Conservation (phyloP, 2,329 filamentous ascomycete species). For the Nectriaceae sp. region DNA sequence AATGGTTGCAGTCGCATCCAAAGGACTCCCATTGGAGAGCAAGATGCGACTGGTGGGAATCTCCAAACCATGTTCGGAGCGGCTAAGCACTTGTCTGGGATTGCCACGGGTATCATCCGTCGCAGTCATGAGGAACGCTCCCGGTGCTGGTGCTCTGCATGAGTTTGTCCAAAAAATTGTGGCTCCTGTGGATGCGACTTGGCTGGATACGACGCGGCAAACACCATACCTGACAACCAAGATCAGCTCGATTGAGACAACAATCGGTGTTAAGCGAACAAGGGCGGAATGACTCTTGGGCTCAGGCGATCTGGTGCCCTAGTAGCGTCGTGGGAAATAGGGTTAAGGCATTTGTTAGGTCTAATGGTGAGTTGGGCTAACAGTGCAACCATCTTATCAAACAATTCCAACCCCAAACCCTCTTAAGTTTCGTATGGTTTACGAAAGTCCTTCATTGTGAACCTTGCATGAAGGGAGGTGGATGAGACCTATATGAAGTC, state of each 20-base stretch:
- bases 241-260: slow-evolving; percentile 38
- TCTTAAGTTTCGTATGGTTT: too few relatives aligned
- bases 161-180: slow-evolving; percentile 58
- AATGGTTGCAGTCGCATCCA: slow-evolving; percentile 54
- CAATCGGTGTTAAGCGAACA: slow-evolving; percentile 35
- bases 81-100: slow-evolving; percentile 57
- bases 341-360: too few relatives aligned
- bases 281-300: slow-evolving; percentile 13
- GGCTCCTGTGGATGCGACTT: slow-evolving; percentile 52
- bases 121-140: slow-evolving; percentile 58
- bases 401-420: too few relatives aligned
- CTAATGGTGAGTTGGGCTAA: too few relatives aligned
- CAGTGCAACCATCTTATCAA: too few relatives aligned
- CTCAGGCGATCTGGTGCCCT: too few relatives aligned
- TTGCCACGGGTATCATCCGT: slow-evolving; percentile 67
- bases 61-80: slow-evolving; percentile 59
- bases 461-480: too few relatives aligned
- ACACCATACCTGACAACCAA: slow-evolving; percentile 33
- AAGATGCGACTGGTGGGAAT: slow-evolving; percentile 63
- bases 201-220: slow-evolving; percentile 41
- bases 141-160: slow-evolving; percentile 57
- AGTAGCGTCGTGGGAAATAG: too few relatives aligned
- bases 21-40: slow-evolving; percentile 36
- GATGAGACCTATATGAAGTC: too few relatives aligned
- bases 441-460: too few relatives aligned